Conservation (phyloP, 192 early-diverging fungal species). For the Coemansia sp. region DNA sequence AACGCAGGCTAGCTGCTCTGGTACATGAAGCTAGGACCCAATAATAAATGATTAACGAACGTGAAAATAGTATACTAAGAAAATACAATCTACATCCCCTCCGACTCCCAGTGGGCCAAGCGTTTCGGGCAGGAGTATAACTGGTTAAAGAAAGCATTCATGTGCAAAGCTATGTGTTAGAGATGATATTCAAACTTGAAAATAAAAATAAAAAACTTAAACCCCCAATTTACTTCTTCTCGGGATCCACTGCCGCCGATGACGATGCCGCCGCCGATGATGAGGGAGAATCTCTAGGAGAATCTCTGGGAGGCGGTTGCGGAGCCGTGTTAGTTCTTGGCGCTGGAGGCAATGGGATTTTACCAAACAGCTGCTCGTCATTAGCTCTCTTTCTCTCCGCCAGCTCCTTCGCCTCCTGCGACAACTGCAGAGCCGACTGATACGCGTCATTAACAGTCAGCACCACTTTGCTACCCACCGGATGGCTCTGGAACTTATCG, state of each 20-base stretch:
- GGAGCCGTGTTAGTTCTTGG: constrained; percentile 10
- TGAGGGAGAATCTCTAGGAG: neutral
- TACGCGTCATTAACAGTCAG: constrained; percentile 54
- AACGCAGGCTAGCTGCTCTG: constrained; percentile 55
- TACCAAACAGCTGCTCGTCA: constrained; percentile 48
- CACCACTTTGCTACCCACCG: constrained; percentile 37
- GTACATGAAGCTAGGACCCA: constrained; percentile 25
- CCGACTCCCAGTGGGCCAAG: too few species aligned
- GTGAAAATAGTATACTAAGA: too few species aligned
- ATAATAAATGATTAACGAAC: neutral
- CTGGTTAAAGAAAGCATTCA: too few species aligned
- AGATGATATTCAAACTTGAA: neutral
- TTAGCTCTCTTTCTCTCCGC: constrained; percentile 42
- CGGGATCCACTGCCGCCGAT: neutral
- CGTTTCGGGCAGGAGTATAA: too few species aligned
- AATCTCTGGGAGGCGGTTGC: neutral
- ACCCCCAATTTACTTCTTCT: neutral
- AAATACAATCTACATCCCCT: too few species aligned
- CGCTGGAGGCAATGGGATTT: constrained; percentile 38
- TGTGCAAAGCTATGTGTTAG: too few species aligned
- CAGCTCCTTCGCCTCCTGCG: constrained; percentile 36
- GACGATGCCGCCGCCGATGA: neutral
- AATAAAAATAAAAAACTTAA: neutral
- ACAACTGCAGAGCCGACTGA: constrained; percentile 46
- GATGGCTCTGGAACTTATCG: constrained; percentile 49